Evolutionary conservation across 176 grass and related monocot species (phyloP).

Genomic region (Paspalum notatum): DNA sequence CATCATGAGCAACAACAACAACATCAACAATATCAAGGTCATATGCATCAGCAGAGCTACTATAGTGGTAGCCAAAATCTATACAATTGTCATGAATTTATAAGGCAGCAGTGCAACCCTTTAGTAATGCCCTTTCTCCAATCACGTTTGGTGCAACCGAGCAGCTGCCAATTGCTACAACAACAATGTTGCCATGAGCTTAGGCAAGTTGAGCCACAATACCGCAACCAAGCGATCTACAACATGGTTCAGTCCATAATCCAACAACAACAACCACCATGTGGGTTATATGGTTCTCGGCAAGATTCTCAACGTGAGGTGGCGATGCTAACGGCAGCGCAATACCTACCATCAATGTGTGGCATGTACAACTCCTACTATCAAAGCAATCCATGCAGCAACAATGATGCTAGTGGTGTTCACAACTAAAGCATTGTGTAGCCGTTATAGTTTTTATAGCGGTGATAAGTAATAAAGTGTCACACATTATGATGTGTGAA

Average conservation of each 20-base stretch:
- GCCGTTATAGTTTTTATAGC: background rate
- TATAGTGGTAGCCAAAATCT: background rate
- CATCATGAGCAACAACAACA: background rate
- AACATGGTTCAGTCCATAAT: background rate
- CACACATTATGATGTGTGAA: background rate
- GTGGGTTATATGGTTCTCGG: background rate
- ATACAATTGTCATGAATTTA: slow-evolving; percentile 3
- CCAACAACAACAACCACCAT: background rate
- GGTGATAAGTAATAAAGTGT: background rate
- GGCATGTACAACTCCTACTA: background rate
- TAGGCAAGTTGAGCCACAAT: background rate
- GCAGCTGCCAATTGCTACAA: background rate
- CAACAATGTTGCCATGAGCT: background rate
- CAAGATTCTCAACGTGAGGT: background rate
- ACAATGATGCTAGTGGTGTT: background rate
- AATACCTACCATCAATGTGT: background rate
- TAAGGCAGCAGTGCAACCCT: slow-evolving; percentile 17
- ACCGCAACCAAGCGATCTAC: background rate
- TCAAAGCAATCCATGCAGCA: background rate
- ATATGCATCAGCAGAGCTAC: background rate
- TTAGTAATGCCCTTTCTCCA: slow-evolving; percentile 10
- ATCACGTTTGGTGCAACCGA: slow-evolving; percentile 8
- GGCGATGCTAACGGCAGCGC: background rate
- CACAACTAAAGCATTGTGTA: background rate
- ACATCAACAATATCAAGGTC: background rate